Base-by-base conservation (phyloP, 2,329 filamentous ascomycete genomes). In the Colletotrichum godetiae region DNA sequence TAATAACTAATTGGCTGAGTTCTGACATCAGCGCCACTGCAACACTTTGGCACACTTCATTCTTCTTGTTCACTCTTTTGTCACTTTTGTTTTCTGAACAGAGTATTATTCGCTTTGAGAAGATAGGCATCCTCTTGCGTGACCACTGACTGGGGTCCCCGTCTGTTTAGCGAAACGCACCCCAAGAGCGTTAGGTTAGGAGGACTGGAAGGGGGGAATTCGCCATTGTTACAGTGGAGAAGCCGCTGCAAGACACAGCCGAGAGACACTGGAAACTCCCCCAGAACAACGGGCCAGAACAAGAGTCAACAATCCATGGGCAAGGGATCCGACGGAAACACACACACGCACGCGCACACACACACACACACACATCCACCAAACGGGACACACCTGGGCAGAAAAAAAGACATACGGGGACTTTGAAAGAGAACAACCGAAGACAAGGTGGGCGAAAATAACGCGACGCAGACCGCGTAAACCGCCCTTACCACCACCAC, bases 381-480 rank as follows among this genome's bases (percentile, higher is more conserved):
- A 42, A 5, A 15, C 37, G 37, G 15, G 37, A 42, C 37, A 60
- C 15, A 49, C 22, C 42, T 49, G 27, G 24, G 24, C 22, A 49
- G 55, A 56, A 59, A 56, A 49, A 46, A 11, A 46, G 33, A 22
- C 37, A 42, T 42, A 27, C 11, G 24, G 29, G 22, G 35, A n/a
- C n/a, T 24, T 33, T 42, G 4, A 57, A 13, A 29, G 11, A 57
- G 10, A 22, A n/a, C n/a, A 57, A 42, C 19, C 37, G 6, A 55
- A 11, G 13, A 29, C 42, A 3, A 53, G 61, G 46, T 33, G 46
- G 42, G 24, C 29, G 37, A 60, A 33, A 62, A 52, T 52, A 56
- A 68, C 68, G 68, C 64, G 68, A 67, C 37, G 22, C 11, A 46
- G 49, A 68, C 68, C 68, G 63, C 64, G 63, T 72, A 68, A 72